These are phyloP conservation scores for Peniophora sp. DNA, from an alignment of 1,284 basidiomycete species.

Conservation along the genomic window DNA sequence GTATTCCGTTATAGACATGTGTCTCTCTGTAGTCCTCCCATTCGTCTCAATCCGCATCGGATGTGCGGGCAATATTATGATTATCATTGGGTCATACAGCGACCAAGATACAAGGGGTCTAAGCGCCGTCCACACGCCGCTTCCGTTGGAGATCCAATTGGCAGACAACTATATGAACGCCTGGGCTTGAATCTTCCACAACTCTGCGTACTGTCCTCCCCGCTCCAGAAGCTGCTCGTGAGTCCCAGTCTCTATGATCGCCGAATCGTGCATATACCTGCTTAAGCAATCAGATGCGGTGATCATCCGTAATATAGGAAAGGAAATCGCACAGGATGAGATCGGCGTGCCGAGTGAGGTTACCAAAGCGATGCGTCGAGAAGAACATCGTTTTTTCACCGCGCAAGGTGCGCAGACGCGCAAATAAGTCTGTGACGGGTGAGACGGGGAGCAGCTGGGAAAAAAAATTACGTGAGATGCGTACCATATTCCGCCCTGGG, in stretches of 20 bases:
- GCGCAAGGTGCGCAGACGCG: conserved; percentile 38
- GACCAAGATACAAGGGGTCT: too few species aligned
- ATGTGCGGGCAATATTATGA: too few species aligned
- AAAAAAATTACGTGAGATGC: background rate
- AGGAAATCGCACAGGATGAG: conserved; percentile 39
- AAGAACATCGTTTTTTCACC: conserved; percentile 61
- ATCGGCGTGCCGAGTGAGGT: conserved; percentile 56
- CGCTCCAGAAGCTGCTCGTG: conserved; percentile 40
- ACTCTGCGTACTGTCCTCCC: conserved; percentile 43
- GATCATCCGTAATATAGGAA: background rate
- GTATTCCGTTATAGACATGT: too few species aligned
- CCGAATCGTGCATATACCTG: conserved; percentile 56
- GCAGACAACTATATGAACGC: conserved; percentile 40
- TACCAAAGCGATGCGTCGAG: conserved; percentile 63
- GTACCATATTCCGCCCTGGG: conserved; percentile 66
- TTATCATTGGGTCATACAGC: too few species aligned
- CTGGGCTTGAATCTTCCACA: conserved; percentile 49
- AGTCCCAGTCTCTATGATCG: conserved; percentile 43
- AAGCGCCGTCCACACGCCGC: too few species aligned
- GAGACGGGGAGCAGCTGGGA: too few species aligned
- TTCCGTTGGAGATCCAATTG: too few species aligned
- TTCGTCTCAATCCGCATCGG: too few species aligned
- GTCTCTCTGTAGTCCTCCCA: too few species aligned
- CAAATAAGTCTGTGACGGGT: conserved; percentile 41
- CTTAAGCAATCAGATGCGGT: background rate